Base-by-base conservation (phyloP, 108 stramenopile species). In the Discostella stelligeroides region DNA sequence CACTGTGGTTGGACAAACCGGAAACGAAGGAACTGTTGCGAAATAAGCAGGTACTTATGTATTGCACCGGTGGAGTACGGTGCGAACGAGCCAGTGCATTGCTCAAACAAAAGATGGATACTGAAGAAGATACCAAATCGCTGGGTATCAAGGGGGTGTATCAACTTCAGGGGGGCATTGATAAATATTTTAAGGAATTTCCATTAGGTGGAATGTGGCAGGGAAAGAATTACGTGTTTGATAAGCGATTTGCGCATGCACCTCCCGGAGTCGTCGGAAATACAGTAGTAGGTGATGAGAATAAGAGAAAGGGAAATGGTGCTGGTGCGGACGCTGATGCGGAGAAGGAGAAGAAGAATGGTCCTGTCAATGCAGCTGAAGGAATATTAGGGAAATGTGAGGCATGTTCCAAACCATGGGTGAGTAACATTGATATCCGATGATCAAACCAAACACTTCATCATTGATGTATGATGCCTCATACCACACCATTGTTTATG, bases 211-310 rank as follows among this genome's bases (percentile, higher is more conserved):
- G 96, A 6, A 69, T 86, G 23, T 97, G 92, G 91, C 66, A 76
- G 45, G 96, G 96, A 0, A 97, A 95, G 70, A 97, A 97, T 47
- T 94, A 90, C 66, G 88, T 89, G 0, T 97, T 97, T 75, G 96
- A 97, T 65, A 94, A 94, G 66, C 80, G 96, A 15, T 96, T 94
- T 84, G 82, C 89, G 7, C 95, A 96, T 66, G 91, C 86, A 14
- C 90, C 91, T 14, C 85, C 85, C 23, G 72, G 71, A 38, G 63
- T 83, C 7, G 86, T 89, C 39, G 34, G 34, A 34, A 34, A 69
- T 15, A 71, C 79, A 45, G 73, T 73, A 24, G 65, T 77, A 10
- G 63, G 72, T 30, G 80, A 73, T 38, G 74, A 72, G 41, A 46
- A 34, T 5, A 34, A 49, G 13, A 38, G 42, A 12, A 72, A 65